These are phyloP conservation scores for Trichoderma sp. DNA, from an alignment of 2,329 filamentous ascomycete species.

Conservation along the genomic window DNA sequence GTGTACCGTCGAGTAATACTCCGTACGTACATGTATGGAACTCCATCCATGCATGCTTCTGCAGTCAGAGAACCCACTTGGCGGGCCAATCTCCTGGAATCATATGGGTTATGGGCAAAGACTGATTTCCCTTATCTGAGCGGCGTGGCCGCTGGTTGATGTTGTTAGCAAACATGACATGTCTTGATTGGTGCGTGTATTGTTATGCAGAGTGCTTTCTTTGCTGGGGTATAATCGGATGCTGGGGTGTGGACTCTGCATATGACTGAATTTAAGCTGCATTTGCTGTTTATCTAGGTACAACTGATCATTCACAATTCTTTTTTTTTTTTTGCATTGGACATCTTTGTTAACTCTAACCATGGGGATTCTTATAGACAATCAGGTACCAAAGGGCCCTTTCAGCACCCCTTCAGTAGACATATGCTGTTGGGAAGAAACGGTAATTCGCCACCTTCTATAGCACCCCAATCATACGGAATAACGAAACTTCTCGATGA, in stretches of 20 bases:
- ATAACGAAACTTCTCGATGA: neutral
- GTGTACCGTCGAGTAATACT: neutral
- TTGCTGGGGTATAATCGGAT: neutral
- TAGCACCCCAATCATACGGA: neutral
- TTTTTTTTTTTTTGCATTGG: no score
- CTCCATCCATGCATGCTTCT: slow-evolving; percentile 1
- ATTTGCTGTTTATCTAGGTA: neutral
- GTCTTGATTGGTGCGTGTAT: neutral
- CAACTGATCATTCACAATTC: no score
- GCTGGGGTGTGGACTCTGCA: neutral
- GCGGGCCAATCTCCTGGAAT: slow-evolving; percentile 3
- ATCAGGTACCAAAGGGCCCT: no score
- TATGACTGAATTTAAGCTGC: neutral
- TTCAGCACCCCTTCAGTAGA: no score
- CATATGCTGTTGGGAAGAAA: no score
- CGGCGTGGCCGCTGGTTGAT: neutral
- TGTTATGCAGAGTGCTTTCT: neutral
- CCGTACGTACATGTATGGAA: neutral
- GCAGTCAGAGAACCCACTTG: slow-evolving; percentile 7
- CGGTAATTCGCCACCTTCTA: neutral
- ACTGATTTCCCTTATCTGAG: neutral
- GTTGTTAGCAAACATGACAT: neutral
- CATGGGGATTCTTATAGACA: no score
- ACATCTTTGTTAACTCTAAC: no score
- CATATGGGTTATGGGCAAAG: neutral